Conservation (phyloP, 2,329 filamentous ascomycete species). For the Tolypocladium guangdongense region DNA sequence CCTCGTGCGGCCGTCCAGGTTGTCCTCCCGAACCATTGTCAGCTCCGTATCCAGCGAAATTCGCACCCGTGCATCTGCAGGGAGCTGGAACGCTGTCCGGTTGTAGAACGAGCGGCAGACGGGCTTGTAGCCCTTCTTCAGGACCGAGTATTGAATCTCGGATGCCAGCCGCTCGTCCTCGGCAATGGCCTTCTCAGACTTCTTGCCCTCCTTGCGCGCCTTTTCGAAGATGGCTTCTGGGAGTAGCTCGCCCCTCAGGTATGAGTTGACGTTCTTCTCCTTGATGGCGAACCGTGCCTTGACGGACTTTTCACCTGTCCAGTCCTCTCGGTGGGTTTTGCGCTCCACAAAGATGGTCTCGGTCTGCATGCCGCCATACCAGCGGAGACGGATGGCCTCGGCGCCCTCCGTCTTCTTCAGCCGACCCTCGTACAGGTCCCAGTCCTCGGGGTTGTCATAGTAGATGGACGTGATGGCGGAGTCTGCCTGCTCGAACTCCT, state of each 20-base stretch:
- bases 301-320: conserved; percentile 98
- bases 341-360: conserved; percentile 96
- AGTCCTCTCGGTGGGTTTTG: conserved; percentile 97
- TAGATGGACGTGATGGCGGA: conserved; percentile 97
- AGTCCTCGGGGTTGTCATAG: conserved; percentile 89
- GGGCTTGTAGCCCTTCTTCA: conserved; percentile 77
- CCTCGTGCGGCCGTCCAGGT: conserved; percentile 67
- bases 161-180: conserved; percentile 81
- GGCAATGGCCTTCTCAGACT: conserved; percentile 80
- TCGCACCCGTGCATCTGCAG: conserved; percentile 88
- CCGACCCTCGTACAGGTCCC: conserved; percentile 88
- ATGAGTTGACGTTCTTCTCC: conserved; percentile 95
- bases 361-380: conserved; percentile 94
- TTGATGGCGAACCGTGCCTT: conserved; percentile 93
- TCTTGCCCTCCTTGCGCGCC: conserved; percentile 89
- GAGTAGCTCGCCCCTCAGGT: conserved; percentile 72
- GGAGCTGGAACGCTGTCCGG: conserved; percentile 93
- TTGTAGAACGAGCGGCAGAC: conserved; percentile 97
- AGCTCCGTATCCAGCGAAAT: conserved; percentile 96
- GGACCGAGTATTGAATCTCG: conserved; percentile 87
- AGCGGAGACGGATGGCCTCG: conserved; percentile 88
- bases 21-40: conserved; percentile 91
- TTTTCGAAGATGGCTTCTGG: conserved; percentile 92
- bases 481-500: conserved; percentile 86
- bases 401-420: conserved; percentile 97